Conservation (phyloP, 305 asterid species). For the Fraxinus dipetala region DNA sequence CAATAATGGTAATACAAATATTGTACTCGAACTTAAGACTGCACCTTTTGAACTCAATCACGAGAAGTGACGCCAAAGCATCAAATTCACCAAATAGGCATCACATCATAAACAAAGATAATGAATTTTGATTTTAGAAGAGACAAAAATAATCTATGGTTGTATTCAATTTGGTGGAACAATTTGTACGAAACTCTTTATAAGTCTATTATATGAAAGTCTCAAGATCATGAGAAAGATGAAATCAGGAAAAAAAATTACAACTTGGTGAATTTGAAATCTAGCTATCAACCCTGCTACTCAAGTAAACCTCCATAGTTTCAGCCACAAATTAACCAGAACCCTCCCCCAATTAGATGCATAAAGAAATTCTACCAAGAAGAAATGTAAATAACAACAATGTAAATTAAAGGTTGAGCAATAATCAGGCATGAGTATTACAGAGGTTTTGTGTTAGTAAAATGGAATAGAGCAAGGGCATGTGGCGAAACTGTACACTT, state of each 20-base stretch:
- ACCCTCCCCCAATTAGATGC: not conserved
- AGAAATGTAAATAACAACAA: not conserved
- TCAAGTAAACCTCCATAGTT: not conserved
- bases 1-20: not conserved
- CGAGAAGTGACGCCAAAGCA: not conserved
- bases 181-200: not conserved
- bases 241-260: not conserved
- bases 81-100: not conserved
- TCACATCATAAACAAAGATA: not conserved
- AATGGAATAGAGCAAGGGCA: not conserved
- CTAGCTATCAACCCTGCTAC: not conserved
- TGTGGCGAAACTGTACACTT: not conserved
- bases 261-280: not conserved
- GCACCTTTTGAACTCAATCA: slow-evolving; percentile 15
- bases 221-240: not conserved
- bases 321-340: not conserved
- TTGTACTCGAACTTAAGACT: not conserved
- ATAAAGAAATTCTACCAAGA: not conserved
- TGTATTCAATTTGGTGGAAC: not conserved
- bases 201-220: not conserved
- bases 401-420: not conserved
- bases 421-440: not conserved
- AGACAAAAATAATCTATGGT: not conserved
- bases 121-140: not conserved
- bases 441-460: not conserved